Evolutionary conservation across 2,329 filamentous ascomycete species (phyloP).

Genomic region (Colletotrichum salicis): DNA sequence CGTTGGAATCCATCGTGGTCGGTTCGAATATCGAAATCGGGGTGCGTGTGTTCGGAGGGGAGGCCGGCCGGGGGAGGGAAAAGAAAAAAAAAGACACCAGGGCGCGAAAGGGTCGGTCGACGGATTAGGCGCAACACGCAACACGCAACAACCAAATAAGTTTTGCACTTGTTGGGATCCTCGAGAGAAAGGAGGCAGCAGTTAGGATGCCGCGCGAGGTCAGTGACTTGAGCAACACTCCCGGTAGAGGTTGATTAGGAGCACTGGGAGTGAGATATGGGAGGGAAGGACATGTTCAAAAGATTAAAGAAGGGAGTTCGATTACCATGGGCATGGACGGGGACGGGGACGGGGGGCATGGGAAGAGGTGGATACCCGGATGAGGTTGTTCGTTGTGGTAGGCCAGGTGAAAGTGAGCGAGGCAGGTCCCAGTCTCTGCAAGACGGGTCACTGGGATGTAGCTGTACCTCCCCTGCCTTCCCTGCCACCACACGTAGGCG

Average conservation of each 20-base stretch:
- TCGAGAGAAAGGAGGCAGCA: not conserved
- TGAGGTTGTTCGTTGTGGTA: conserved; percentile 19
- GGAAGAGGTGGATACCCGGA: conserved; percentile 29
- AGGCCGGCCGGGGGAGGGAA: not conserved
- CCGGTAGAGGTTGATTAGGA: conserved; percentile 10
- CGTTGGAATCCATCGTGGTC: conserved; percentile 63
- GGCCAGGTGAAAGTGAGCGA: conserved; percentile 1
- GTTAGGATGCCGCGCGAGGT: conserved; percentile 6
- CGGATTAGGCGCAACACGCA: conserved; percentile 4
- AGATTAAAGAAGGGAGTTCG: conserved; percentile 32
- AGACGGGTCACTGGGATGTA: conserved; percentile 15
- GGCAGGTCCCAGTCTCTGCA: not conserved
- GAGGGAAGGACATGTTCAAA: conserved; percentile 13
- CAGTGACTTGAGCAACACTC: conserved; percentile 23
- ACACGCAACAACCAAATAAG: not conserved
- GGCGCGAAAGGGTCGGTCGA: conserved; percentile 9
- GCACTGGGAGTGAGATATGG: conserved; percentile 14
- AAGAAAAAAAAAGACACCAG: conserved; percentile 9
- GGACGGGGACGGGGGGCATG: conserved; percentile 4
- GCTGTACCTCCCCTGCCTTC: conserved; percentile 13
- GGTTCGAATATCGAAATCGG: conserved; percentile 4
- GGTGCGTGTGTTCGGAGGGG: not conserved
- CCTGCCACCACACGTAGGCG: not conserved
- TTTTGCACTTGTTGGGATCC: conserved; percentile 10
- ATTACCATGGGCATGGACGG: conserved; percentile 18